Evolutionary conservation across 352 stramenopile genomes (phyloP).

Genomic region (Pythium plurisporium): DNA sequence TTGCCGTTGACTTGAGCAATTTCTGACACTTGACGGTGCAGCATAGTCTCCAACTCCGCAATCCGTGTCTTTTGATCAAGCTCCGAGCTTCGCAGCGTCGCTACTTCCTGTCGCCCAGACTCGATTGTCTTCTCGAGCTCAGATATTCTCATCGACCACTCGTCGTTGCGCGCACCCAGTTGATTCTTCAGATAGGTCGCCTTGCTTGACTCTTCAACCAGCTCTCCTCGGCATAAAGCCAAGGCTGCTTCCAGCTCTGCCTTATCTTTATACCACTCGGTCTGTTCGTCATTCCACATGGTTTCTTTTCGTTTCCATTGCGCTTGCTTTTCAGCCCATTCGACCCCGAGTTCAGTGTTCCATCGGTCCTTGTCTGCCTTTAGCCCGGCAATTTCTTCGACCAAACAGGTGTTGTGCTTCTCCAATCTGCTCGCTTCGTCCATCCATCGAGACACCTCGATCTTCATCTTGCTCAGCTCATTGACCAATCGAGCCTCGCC

Average conservation of each 20-base stretch:
- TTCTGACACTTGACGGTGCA: background rate
- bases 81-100: background rate
- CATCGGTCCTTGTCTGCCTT: background rate
- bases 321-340: background rate
- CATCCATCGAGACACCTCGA: background rate
- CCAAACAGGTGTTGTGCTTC: background rate
- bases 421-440: background rate
- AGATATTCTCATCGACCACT: background rate
- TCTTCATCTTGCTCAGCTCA: background rate
- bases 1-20: background rate
- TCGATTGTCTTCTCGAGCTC: background rate
- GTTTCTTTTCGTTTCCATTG: background rate
- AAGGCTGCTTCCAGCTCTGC: background rate
- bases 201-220: background rate
- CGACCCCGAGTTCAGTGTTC: background rate
- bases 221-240: background rate
- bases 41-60: background rate
- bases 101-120: background rate
- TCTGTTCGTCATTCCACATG: background rate
- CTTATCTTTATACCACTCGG: background rate
- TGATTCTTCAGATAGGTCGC: background rate
- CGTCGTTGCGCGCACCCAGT: background rate
- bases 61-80: background rate
- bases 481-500: background rate
- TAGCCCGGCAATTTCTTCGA: too few species aligned